phyloP scores from a whole-genome alignment of 257 asterid genomes.

The Avicennia marina region DNA sequence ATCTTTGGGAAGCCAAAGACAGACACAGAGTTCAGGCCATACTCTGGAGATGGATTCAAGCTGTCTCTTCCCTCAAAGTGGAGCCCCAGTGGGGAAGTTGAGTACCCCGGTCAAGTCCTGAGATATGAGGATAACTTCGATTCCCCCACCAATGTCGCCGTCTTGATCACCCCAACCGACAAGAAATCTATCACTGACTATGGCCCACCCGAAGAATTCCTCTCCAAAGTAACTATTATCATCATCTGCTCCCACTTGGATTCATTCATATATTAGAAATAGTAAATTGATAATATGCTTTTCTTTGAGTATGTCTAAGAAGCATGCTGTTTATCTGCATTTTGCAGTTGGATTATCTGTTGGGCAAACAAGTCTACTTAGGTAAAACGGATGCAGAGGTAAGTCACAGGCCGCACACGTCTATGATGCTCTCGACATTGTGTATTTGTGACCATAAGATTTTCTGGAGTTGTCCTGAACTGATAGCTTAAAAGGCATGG shows the following conservation, averaged over 20 bases:
- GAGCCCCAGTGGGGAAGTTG: no score
- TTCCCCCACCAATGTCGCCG: slow-evolving; percentile 50
- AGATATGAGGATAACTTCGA: slow-evolving; percentile 90
- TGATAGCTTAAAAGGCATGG: no score
- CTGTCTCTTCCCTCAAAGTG: no score
- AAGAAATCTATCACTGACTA: slow-evolving; percentile 77
- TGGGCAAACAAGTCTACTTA: slow-evolving; percentile 75
- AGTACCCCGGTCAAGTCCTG: slow-evolving; percentile 8
- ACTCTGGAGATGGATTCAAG: no score
- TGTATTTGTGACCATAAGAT: not conserved
- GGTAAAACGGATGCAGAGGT: slow-evolving; percentile 93
- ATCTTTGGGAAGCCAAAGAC: no score
- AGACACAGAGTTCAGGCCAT: no score
- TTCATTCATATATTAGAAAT: no score
- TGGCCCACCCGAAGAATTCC: slow-evolving; percentile 72
- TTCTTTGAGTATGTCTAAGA: no score
- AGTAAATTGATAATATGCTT: no score
- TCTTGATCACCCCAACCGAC: slow-evolving; percentile 57
- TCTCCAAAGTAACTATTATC: slow-evolving; percentile 41
- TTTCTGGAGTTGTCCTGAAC: not conserved
- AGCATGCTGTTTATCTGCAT: not conserved
- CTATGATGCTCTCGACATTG: no score
- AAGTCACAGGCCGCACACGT: no score
- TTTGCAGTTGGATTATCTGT: slow-evolving; percentile 78
- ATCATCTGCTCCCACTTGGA: not conserved